Evolutionary conservation across 2,329 filamentous ascomycete species (phyloP), one percentile per base, ranked within the genome.

Genomic region (Didymella sp.): DNA sequence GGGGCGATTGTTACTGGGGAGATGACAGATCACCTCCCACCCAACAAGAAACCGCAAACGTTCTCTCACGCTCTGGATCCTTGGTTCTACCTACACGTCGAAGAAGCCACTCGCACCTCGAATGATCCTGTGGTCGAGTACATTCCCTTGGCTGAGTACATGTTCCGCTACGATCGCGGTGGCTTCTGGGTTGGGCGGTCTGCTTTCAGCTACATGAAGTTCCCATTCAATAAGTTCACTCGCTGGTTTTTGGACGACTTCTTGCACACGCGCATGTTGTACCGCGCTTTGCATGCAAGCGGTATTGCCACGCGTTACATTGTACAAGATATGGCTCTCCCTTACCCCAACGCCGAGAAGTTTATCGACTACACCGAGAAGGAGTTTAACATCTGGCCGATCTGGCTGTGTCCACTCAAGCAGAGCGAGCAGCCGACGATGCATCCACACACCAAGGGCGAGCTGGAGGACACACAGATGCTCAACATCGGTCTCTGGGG

Each of bases 401-500:
- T 82, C 1, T 82, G 80, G 80, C 70, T 82, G 0, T 82, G 80
- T 62, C 80, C 80, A 0, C 62, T 82, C 42, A 76, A 69, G 56
- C 71, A 74, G 57, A 70, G 64, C 17, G 59, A 63, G 3, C 69
- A 73, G 35, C 69, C 71, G 2, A 71, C 73, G 2, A 73, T 74
- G 70, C 72, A 74, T 37, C 72, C 72, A 1, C 69, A 73, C 30
- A 72, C 70, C 1, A 74, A 70, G 38, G 68, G 67, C 21, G 55
- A 64, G 17, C 45, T 71, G 11, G 61, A 67, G 27, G 63, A 62
- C 15, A 69, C 72, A 13, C 68, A 73, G 70, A 78, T 84, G 64
- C 76, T 85, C 45, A 87, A 86, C 61, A 78, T 87, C 37, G 84
- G 84, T 25, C 83, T 96, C 19, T 96, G 91, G 91, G 91, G 91